Conservation (phyloP, 129 eudicot species). For the Lactuca sativa region DNA sequence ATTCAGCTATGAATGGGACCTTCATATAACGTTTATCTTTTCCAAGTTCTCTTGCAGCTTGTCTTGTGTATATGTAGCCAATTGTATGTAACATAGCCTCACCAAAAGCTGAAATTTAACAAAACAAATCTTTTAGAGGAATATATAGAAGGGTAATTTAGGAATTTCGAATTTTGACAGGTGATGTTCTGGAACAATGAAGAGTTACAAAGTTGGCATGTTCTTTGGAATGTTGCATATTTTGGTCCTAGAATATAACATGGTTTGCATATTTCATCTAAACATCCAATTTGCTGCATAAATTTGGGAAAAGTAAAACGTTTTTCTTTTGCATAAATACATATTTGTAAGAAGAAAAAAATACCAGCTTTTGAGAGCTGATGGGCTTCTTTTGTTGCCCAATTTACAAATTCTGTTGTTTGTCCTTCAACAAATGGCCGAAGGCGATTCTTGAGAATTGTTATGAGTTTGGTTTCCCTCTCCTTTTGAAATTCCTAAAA, state of each 20-base stretch:
- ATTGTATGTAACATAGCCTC: constrained; percentile 91
- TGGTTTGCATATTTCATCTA: not conserved
- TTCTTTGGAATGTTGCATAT: too few relatives aligned
- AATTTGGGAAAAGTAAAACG: too few relatives aligned
- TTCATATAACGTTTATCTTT: constrained; percentile 74
- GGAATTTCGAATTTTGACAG: not conserved
- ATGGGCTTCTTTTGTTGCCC: constrained; percentile 78
- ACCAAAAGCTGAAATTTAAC: constrained; percentile 77
- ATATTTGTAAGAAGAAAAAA: constrained; percentile 3
- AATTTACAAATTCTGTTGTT: constrained; percentile 56
- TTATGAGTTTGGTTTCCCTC: constrained; percentile 73
- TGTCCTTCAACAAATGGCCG: constrained; percentile 68
- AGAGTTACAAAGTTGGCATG: too few relatives aligned
- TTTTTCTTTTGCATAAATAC: too few relatives aligned
- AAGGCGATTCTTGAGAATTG: constrained; percentile 61
- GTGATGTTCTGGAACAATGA: constrained; percentile 10
- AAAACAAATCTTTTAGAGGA: too few relatives aligned
- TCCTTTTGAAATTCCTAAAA: constrained; percentile 66
- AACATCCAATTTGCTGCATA: not conserved
- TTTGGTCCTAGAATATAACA: not conserved
- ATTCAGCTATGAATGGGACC: constrained; percentile 89
- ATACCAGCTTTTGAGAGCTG: constrained; percentile 84
- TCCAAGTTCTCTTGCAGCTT: constrained; percentile 86
- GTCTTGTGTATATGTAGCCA: constrained; percentile 84
- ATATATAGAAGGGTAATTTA: not conserved